A percentile compares a stretch with the other conserved stretches of the same genome.
Conservation (phyloP, 2,329 filamentous ascomycete genomes). For the Diaporthe eres region DNA sequence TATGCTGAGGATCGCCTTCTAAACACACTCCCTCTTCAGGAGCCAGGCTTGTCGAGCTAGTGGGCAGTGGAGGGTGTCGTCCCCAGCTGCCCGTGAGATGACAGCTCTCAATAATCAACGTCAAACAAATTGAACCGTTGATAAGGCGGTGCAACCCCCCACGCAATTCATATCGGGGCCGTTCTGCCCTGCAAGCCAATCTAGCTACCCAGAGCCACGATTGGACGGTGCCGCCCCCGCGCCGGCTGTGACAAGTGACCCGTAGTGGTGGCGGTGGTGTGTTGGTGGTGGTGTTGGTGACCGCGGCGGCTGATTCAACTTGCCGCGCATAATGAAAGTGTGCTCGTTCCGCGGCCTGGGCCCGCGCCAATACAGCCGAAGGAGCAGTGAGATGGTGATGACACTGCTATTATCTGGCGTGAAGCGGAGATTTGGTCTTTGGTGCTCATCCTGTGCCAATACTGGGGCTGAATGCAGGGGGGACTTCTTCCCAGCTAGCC, state of each 20-base stretch:
- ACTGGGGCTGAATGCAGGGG: slow-evolving; percentile 28
- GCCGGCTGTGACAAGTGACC: slow-evolving; percentile 6
- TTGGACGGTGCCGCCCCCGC: slow-evolving; percentile 5
- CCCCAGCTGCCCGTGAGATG: slow-evolving; percentile 8
- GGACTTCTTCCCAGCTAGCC: background rate
- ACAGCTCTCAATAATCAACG: slow-evolving; percentile 32
- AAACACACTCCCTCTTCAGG: slow-evolving; percentile 16
- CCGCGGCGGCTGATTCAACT: slow-evolving; percentile 24
- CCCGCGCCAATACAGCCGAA: slow-evolving; percentile 19
- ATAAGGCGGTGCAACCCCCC: slow-evolving; percentile 30
- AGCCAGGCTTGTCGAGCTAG: slow-evolving; percentile 21
- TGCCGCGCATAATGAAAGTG: slow-evolving; percentile 18
- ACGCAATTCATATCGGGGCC: slow-evolving; percentile 21
- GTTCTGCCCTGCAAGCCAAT: slow-evolving; percentile 15
- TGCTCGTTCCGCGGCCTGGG: slow-evolving; percentile 12
- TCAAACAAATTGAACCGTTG: slow-evolving; percentile 28
- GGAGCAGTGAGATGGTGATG: slow-evolving; percentile 1
- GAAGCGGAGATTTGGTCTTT: slow-evolving; percentile 13
- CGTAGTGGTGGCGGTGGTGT: background rate
- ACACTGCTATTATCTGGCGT: slow-evolving; percentile 3
- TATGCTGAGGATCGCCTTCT: background rate
- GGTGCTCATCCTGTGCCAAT: slow-evolving; percentile 19
- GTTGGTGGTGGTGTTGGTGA: slow-evolving; percentile 26
- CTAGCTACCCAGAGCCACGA: background rate
- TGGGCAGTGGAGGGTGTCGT: slow-evolving; percentile 13